These are phyloP conservation scores for Drosera capensis DNA, from an alignment of 148 eudicot genomes.

Conservation along the genomic window DNA sequence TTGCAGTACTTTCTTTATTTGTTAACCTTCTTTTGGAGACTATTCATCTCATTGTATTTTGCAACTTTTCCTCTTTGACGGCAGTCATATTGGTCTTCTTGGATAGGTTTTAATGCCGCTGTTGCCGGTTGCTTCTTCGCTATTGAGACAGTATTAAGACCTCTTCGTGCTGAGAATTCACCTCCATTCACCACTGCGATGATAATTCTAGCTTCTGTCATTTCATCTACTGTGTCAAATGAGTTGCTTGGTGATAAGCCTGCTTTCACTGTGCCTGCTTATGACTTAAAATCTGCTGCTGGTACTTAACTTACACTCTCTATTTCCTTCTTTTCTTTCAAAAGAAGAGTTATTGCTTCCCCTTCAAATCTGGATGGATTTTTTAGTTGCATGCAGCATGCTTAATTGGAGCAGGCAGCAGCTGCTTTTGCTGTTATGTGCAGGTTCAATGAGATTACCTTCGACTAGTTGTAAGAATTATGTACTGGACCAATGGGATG, in stretches of 20 bases:
- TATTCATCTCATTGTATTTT: no score
- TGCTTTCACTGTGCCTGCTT: slow-evolving; percentile 95
- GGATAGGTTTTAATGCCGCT: slow-evolving; percentile 87
- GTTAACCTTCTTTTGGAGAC: no score
- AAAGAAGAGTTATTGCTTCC: not conserved
- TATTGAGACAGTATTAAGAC: slow-evolving; percentile 87
- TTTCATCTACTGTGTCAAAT: slow-evolving; percentile 89
- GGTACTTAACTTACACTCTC: slow-evolving; percentile 38
- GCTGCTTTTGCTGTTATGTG: no score
- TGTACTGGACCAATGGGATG: no score
- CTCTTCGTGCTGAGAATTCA: slow-evolving; percentile 87
- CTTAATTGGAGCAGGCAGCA: no score
- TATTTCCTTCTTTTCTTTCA: slow-evolving; percentile 3
- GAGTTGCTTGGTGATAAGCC: slow-evolving; percentile 75
- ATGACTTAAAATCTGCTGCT: slow-evolving; percentile 95
- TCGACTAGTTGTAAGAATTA: no score
- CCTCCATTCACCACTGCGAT: slow-evolving; percentile 98
- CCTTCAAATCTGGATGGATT: no score
- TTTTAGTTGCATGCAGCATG: not conserved
- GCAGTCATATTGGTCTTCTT: not conserved
- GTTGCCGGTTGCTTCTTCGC: slow-evolving; percentile 99
- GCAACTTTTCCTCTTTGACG: not conserved
- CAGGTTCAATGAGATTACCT: no score
- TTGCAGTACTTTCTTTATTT: no score
- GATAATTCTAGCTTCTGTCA: slow-evolving; percentile 90